These are phyloP conservation scores for Fonsecaea erecta DNA, from an alignment of 2,329 filamentous ascomycete species.

Conservation along the genomic window DNA sequence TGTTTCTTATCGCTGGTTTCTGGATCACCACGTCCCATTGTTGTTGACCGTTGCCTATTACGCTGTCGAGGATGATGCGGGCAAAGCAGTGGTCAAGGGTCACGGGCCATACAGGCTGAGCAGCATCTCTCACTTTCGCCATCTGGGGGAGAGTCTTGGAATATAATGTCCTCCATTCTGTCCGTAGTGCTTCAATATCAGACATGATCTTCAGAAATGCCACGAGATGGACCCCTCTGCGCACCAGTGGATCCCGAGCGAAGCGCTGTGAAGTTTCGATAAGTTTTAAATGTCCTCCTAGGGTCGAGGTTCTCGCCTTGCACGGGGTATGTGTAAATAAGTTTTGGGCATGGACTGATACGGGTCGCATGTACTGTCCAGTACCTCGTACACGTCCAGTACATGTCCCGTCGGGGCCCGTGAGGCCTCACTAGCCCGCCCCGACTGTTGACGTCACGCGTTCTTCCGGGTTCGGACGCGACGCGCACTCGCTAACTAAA, in stretches of 20 bases:
- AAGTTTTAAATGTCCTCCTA: background rate
- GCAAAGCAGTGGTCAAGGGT: conserved; percentile 38
- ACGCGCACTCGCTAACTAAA: background rate
- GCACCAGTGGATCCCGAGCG: background rate
- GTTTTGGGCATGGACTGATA: background rate
- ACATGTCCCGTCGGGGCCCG: no score
- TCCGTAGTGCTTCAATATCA: conserved; percentile 23
- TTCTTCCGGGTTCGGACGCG: background rate
- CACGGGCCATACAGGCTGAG: conserved; percentile 50
- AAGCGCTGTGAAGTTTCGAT: background rate
- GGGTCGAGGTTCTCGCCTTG: background rate
- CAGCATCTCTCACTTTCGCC: conserved; percentile 31
- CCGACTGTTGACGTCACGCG: background rate
- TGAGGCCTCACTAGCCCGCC: background rate
- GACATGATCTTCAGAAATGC: conserved; percentile 14
- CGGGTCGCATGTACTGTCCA: no score
- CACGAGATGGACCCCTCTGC: background rate
- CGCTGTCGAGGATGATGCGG: conserved; percentile 47
- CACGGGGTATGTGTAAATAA: background rate
- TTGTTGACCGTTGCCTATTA: conserved; percentile 43
- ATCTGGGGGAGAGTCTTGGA: conserved; percentile 37
- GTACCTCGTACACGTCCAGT: no score
- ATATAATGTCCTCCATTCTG: conserved; percentile 37
- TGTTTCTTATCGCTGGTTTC: conserved; percentile 51
- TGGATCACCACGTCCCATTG: conserved; percentile 52